Evolutionary conservation across 768 basidiomycete genomes (phyloP).

Genomic region (Hirschioporus abietinus): DNA sequence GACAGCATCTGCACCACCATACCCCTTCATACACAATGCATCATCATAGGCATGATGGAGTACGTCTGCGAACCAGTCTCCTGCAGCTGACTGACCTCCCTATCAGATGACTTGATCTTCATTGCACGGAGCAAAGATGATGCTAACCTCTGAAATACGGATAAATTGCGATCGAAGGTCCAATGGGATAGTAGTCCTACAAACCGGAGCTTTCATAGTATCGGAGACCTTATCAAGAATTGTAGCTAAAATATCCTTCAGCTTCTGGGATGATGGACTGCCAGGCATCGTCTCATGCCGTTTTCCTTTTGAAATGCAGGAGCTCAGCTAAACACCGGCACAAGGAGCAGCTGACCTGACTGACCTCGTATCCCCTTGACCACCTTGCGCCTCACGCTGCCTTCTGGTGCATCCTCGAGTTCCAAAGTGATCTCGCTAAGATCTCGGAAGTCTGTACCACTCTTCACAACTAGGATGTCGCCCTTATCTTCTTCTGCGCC

Average conservation of each 20-base stretch:
- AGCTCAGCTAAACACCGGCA: not conserved
- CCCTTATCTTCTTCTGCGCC: constrained; percentile 73
- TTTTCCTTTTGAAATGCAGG: constrained; percentile 44
- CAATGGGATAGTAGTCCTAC: constrained; percentile 58
- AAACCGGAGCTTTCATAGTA: constrained; percentile 71
- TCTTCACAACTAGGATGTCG: constrained; percentile 72
- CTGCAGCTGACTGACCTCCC: constrained; percentile 49
- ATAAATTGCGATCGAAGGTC: constrained; percentile 75
- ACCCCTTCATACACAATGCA: constrained; percentile 48
- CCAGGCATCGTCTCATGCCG: constrained; percentile 57
- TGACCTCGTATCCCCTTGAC: constrained; percentile 59
- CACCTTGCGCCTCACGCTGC: constrained; percentile 58
- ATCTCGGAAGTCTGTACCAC: constrained; percentile 87
- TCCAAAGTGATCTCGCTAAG: constrained; percentile 70
- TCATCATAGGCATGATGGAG: constrained; percentile 80
- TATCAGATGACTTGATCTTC: constrained; percentile 5
- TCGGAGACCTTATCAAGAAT: constrained; percentile 65
- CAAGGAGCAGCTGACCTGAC: constrained; percentile 9
- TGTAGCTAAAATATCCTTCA: constrained; percentile 54
- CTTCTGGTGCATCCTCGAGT: constrained; percentile 51
- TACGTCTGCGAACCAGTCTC: constrained; percentile 86
- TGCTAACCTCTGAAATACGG: constrained; percentile 60
- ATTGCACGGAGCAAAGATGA: constrained; percentile 2
- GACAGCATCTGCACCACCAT: constrained; percentile 71
- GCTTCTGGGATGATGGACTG: constrained; percentile 46